A percentile compares a stretch with the other conserved stretches of the same genome.
Conservation (phyloP, 2,329 filamentous ascomycete species). For the Colletotrichum graminicola region DNA sequence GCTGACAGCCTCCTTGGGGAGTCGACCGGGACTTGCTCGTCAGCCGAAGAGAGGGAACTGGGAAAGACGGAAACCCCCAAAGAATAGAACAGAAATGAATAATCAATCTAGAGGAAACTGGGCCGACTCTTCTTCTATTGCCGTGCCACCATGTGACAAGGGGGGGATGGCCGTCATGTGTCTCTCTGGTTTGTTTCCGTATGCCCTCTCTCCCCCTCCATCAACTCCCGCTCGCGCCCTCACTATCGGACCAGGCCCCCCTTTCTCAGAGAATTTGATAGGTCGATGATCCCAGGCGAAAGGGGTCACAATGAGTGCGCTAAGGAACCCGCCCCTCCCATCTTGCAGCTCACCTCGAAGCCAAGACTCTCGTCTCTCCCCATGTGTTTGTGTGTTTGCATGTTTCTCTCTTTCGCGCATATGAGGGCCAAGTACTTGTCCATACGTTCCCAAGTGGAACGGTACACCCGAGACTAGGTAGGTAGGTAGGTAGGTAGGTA, state of each 20-base stretch:
- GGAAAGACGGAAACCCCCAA: background rate
- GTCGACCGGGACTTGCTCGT: background rate
- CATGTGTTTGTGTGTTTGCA: background rate
- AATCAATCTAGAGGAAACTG: background rate
- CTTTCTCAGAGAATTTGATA: background rate
- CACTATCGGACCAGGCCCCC: background rate
- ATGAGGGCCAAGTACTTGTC: background rate
- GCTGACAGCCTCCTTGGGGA: too few relatives aligned
- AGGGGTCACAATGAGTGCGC: background rate
- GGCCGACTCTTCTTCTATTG: conserved; percentile 7
- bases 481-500: too few relatives aligned
- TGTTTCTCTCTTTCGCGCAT: background rate
- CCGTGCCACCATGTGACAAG: conserved; percentile 13
- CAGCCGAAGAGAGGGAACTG: background rate
- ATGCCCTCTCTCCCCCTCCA: background rate
- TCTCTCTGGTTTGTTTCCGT: background rate
- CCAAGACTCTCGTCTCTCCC: conserved; percentile 1
- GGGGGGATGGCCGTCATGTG: conserved; percentile 18
- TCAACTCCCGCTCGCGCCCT: background rate
- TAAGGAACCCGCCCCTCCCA: conserved; percentile 4
- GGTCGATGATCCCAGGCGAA: background rate
- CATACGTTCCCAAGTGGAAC: background rate
- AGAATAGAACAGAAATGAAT: background rate
- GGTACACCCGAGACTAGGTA: background rate
- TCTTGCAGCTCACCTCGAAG: background rate